Evolutionary conservation across 305 asterid species (phyloP), one percentile per base, ranked within the genome.

Genomic region (Rubia peregrina): DNA sequence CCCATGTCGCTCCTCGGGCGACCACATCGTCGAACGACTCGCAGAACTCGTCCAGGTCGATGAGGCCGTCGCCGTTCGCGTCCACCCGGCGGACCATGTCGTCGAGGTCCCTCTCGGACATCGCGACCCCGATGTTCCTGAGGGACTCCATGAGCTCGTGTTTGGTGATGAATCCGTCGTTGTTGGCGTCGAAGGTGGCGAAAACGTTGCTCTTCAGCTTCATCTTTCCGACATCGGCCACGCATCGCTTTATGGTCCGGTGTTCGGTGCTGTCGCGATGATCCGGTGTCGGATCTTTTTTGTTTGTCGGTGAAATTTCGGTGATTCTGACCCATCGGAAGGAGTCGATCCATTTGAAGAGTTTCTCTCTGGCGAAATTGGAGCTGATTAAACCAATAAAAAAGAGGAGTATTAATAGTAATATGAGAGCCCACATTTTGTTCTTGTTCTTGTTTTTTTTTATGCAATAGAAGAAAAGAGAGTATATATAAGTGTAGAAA

Each of bases 11-110:
- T 14, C 46, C 71, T 8, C 70, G 36, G 9, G 77, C 71, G 9
- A 81, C 67, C 11, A 86, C 74, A 3, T 88, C 64, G 22, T 81
- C 84, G 66, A 79, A 86, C 6, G 89, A 86, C 67, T 76, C 72
- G 75, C 87, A 80, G 69, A 91, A 91, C 82, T 91, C 96, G 40
- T 81, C 89, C 26, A 88, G 80, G 71, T 89, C 97, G 22, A 91
- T 84, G 14, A 88, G 71, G 13, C 96, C 97, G 63, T 91, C 96
- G 5, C 88, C 89, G 42, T 91, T 88, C 0, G 78, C 64, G 51
- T 89, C 97, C 77, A 84, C 91, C 60, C 55, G 89, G 62, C 55
- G 70, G 49, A 91, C 82, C 95, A 89, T 85, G 5, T 85, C 96
- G 0, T 68, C 86, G n/a, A 91, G 83, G 51, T 89, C 96, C 0